Conservation (phyloP, 169 alveolate species). For the Besnoitia besnoiti region DNA sequence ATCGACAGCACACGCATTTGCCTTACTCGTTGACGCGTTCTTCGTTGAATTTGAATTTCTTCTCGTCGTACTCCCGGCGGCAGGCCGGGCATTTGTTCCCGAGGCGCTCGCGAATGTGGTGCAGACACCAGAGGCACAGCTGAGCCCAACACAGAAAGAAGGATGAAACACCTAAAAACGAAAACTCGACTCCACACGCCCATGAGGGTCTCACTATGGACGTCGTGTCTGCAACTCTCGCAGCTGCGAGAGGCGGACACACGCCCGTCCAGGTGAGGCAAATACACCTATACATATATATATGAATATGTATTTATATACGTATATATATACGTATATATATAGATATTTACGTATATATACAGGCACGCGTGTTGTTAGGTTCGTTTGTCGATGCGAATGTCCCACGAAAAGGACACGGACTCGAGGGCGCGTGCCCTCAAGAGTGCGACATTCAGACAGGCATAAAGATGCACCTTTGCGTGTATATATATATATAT, state of each 20-base stretch:
- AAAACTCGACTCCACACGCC: not conserved
- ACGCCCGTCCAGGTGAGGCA: no score
- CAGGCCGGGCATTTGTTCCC: slow-evolving; percentile 93
- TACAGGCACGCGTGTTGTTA: not conserved
- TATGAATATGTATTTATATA: not conserved
- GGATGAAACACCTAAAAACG: not conserved
- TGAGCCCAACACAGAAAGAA: not conserved
- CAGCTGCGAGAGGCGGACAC: no score
- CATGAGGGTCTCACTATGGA: not conserved
- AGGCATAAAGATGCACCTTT: no score
- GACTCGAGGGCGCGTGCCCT: no score
- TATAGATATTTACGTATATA: not conserved
- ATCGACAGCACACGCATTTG: not conserved
- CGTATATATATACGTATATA: not conserved
- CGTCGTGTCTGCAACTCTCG: no score
- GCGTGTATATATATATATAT: not conserved
- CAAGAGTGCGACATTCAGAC: no score
- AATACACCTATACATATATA: not conserved
- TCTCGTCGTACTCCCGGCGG: slow-evolving; percentile 87
- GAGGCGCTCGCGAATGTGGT: slow-evolving; percentile 87
- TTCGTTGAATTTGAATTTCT: slow-evolving; percentile 70
- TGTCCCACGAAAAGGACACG: no score
- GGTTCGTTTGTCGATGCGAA: not conserved
- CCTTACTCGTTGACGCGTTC: slow-evolving; percentile 69
- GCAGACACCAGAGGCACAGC: slow-evolving; percentile 91